Conservation (phyloP, 768 basidiomycete species). For the Boletus huronensis region DNA sequence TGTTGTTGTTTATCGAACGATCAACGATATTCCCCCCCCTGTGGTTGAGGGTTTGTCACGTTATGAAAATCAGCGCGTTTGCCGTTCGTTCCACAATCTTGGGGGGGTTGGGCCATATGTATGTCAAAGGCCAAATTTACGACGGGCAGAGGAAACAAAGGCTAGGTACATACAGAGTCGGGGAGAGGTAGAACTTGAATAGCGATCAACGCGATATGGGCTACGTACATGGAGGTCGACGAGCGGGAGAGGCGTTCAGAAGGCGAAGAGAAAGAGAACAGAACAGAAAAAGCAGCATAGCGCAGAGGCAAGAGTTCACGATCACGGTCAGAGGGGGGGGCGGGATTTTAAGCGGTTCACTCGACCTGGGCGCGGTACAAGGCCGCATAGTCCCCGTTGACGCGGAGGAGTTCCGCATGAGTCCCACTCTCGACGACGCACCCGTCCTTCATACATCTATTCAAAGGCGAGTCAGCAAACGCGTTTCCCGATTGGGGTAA, state of each 20-base stretch:
- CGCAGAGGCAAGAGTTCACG: background rate
- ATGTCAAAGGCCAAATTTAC: too few relatives aligned
- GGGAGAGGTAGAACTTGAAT: too few relatives aligned
- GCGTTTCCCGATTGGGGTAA: background rate
- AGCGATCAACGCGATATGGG: background rate
- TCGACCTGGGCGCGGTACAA: constrained; percentile 26
- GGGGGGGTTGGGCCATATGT: too few relatives aligned
- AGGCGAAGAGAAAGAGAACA: background rate
- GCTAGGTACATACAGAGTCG: too few relatives aligned
- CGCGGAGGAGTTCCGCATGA: constrained; percentile 26
- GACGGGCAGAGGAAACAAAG: too few relatives aligned
- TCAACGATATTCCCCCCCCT: too few relatives aligned
- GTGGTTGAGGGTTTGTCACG: too few relatives aligned
- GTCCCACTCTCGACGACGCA: constrained; percentile 30
- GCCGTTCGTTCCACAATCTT: too few relatives aligned
- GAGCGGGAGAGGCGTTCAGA: background rate
- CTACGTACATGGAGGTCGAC: too few relatives aligned
- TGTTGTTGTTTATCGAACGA: background rate
- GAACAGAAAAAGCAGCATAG: background rate
- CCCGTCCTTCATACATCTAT: constrained; percentile 34
- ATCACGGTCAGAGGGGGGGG: too few relatives aligned
- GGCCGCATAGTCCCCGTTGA: constrained; percentile 15
- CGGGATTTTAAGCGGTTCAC: background rate
- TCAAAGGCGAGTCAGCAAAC: background rate
- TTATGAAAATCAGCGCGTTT: too few relatives aligned